Evolutionary conservation across 2,329 filamentous ascomycete species (phyloP).

Genomic region (Pezicula carpinea): DNA sequence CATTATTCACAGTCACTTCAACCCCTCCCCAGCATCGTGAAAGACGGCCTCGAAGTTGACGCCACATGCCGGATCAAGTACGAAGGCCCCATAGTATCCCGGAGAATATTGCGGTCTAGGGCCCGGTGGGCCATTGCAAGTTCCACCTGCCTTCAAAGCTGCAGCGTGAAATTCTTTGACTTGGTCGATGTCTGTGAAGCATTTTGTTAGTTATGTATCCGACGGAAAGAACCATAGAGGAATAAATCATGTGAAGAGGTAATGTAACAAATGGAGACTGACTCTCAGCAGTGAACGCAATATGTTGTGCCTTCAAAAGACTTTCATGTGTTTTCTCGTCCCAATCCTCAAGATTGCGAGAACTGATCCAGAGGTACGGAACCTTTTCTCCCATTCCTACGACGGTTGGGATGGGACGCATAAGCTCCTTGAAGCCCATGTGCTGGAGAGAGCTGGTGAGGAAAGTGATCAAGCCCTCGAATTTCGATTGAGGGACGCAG

Average conservation of each 20-base stretch:
- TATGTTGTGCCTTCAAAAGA: conserved; percentile 7
- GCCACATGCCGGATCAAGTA: conserved; percentile 10
- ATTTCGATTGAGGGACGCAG: conserved; percentile 8
- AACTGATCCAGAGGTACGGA: conserved; percentile 12
- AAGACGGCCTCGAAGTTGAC: conserved; percentile 15
- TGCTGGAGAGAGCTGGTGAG: conserved; percentile 10
- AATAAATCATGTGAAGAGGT: too few species aligned
- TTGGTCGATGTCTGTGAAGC: conserved; percentile 8
- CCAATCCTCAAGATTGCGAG: not conserved
- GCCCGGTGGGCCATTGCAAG: conserved; percentile 13
- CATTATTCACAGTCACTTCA: too few species aligned
- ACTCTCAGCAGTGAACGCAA: conserved; percentile 15
- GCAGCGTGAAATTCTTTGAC: conserved; percentile 11
- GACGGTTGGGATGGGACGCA: conserved; percentile 7
- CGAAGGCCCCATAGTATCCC: conserved; percentile 15
- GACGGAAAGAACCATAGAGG: too few species aligned
- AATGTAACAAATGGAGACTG: too few species aligned
- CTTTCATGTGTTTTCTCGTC: not conserved
- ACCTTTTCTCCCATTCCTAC: conserved; percentile 11
- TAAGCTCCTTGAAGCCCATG: conserved; percentile 11
- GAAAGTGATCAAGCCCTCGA: conserved; percentile 11
- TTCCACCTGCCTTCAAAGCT: conserved; percentile 13
- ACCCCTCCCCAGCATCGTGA: too few species aligned
- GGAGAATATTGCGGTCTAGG: conserved; percentile 9
- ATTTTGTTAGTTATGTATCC: too few species aligned